Evolutionary conservation across 2,329 filamentous ascomycete species (phyloP).

Genomic region (Aaosphaeria arxii): DNA sequence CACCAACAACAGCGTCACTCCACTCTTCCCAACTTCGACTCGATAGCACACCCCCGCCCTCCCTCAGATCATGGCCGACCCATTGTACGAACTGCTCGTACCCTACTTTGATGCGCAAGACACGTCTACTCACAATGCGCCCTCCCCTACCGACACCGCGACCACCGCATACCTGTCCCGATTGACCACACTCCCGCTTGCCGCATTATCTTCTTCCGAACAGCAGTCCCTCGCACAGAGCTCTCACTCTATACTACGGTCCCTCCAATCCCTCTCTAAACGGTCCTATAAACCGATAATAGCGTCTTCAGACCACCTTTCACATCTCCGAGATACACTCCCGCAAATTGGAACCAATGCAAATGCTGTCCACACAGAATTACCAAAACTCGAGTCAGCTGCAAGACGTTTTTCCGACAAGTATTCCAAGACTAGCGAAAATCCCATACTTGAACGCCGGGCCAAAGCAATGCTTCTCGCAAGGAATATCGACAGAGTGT

Average conservation of each 20-base stretch:
- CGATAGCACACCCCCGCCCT: background rate
- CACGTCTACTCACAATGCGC: constrained; percentile 36
- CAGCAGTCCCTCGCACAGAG: constrained; percentile 76
- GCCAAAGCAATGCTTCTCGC: constrained; percentile 78
- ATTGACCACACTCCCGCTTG: constrained; percentile 72
- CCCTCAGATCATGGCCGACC: constrained; percentile 50
- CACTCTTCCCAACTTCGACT: background rate
- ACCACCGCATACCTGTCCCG: constrained; percentile 71
- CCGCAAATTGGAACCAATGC: constrained; percentile 66
- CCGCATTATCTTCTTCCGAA: constrained; percentile 70
- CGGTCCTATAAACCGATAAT: constrained; percentile 85
- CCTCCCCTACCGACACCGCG: constrained; percentile 46
- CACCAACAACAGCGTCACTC: background rate
- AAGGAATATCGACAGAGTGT: constrained; percentile 82
- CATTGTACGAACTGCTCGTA: constrained; percentile 70
- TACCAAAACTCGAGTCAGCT: constrained; percentile 76
- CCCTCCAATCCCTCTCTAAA: constrained; percentile 83
- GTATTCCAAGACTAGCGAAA: constrained; percentile 71
- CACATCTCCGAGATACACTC: constrained; percentile 69
- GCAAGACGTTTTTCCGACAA: constrained; percentile 78
- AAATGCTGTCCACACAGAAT: constrained; percentile 63
- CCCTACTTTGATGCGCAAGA: constrained; percentile 55
- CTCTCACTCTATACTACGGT: constrained; percentile 75
- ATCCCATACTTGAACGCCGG: constrained; percentile 64
- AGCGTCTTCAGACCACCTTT: constrained; percentile 72